phyloP scores from a whole-genome alignment of 768 basidiomycete genomes.

The Gymnopilus dilepis region DNA sequence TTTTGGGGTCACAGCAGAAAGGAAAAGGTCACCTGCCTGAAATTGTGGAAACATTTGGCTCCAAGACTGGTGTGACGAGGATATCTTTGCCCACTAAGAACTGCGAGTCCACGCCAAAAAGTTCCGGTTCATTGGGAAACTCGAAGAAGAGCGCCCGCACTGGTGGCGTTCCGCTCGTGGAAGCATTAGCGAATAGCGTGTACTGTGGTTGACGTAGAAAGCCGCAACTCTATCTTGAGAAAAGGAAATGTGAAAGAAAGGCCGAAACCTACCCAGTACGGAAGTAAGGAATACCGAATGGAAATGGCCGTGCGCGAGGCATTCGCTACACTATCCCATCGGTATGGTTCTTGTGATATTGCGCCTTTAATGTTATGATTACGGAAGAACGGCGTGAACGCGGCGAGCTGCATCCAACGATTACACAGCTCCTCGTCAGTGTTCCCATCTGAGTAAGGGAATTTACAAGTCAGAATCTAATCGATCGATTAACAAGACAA shows the following conservation, averaged over 20 bases:
- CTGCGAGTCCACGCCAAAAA: constrained; percentile 67
- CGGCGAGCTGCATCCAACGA: constrained; percentile 87
- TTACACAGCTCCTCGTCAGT: constrained; percentile 83
- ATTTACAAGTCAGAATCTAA: neutral
- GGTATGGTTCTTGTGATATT: constrained; percentile 79
- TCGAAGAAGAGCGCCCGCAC: constrained; percentile 80
- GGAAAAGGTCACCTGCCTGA: constrained; percentile 46
- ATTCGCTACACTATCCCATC: constrained; percentile 81
- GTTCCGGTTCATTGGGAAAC: constrained; percentile 72
- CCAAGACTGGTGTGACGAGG: constrained; percentile 77
- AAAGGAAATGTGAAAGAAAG: neutral
- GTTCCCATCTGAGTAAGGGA: constrained; percentile 52
- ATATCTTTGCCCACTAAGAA: constrained; percentile 75
- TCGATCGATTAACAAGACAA: neutral
- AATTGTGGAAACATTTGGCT: constrained; percentile 70
- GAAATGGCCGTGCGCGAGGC: constrained; percentile 74
- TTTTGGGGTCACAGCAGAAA: neutral
- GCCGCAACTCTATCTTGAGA: constrained; percentile 6
- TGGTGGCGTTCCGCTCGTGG: constrained; percentile 67
- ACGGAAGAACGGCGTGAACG: constrained; percentile 82
- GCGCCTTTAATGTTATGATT: constrained; percentile 76
- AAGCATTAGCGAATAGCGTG: constrained; percentile 74
- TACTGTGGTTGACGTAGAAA: constrained; percentile 47
- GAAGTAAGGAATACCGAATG: constrained; percentile 73
- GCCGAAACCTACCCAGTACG: constrained; percentile 70